phyloP scores from a whole-genome alignment of 352 stramenopile genomes.

The Phytophthora cajani region DNA sequence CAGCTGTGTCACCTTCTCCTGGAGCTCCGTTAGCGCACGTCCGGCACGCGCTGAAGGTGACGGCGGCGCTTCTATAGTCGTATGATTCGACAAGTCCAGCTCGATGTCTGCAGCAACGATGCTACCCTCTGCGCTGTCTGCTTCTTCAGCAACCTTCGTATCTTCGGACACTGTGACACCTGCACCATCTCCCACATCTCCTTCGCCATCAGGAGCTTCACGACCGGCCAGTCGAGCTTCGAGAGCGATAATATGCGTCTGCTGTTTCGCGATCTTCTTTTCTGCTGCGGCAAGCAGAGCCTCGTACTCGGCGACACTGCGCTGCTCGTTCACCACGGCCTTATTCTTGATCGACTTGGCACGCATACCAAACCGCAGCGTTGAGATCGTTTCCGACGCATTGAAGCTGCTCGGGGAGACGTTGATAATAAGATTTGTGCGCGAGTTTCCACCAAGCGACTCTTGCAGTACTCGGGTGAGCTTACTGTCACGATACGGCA shows the following conservation, averaged over 20 bases:
- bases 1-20: constrained; percentile 70
- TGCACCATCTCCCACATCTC: neutral
- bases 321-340: constrained; percentile 92
- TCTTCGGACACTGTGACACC: constrained; percentile 10
- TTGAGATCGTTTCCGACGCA: constrained; percentile 92
- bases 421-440: constrained; percentile 94
- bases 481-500: constrained; percentile 93
- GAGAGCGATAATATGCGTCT: constrained; percentile 85
- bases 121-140: constrained; percentile 11
- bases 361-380: constrained; percentile 90
- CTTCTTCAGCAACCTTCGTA: neutral
- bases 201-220: constrained; percentile 22
- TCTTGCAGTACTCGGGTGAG: constrained; percentile 94
- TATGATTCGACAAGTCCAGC: constrained; percentile 33
- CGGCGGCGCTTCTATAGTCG: constrained; percentile 21
- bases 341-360: constrained; percentile 97
- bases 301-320: constrained; percentile 93
- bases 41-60: constrained; percentile 64
- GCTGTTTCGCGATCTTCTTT: constrained; percentile 80
- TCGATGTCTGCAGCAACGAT: constrained; percentile 31
- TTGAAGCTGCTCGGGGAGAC: constrained; percentile 92
- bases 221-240: constrained; percentile 61
- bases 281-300: constrained; percentile 82
- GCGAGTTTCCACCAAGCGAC: constrained; percentile 94
- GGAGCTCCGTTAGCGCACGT: constrained; percentile 69